Evolutionary conservation across 1,284 basidiomycete species (phyloP).

Genomic region (Coniferiporia weirii): DNA sequence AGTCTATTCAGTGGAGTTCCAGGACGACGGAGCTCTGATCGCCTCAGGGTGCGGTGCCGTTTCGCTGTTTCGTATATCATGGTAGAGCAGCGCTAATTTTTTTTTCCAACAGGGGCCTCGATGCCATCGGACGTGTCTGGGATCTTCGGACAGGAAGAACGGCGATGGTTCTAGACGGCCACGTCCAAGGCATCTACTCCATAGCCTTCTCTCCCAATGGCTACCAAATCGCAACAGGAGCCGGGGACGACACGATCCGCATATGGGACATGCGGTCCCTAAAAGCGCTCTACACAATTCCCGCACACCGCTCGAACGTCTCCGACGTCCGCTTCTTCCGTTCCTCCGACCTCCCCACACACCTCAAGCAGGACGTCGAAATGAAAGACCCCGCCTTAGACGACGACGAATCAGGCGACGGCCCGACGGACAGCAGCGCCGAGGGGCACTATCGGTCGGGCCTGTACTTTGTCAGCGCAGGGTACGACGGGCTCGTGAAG

Average conservation of each 20-base stretch:
- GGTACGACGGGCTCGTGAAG: constrained; percentile 94
- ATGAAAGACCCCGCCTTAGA: constrained; percentile 35
- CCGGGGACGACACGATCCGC: constrained; percentile 94
- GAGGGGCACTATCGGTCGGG: constrained; percentile 78
- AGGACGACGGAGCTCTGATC: constrained; percentile 88
- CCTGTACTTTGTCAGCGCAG: constrained; percentile 87
- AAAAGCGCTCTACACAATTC: constrained; percentile 92
- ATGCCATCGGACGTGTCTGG: constrained; percentile 97
- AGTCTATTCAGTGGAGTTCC: constrained; percentile 93
- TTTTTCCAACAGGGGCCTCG: constrained; percentile 66
- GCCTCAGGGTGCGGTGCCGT: constrained; percentile 74
- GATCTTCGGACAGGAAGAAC: constrained; percentile 93
- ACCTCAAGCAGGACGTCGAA: constrained; percentile 34
- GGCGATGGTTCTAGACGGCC: constrained; percentile 97
- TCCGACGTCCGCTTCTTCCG: constrained; percentile 95
- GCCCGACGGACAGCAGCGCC: constrained; percentile 29
- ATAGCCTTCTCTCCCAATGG: constrained; percentile 96
- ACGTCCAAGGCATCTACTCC: constrained; percentile 89
- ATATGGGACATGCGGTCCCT: constrained; percentile 98
- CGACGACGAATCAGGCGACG: constrained; percentile 18
- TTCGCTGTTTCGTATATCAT: not conserved
- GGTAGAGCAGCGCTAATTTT: constrained; percentile 11
- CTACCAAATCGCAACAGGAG: constrained; percentile 96
- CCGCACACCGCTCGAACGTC: constrained; percentile 92
- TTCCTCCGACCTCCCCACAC: constrained; percentile 36